phyloP scores from a whole-genome alignment of 768 basidiomycete species.

The Lanmaoa pseudosensibilis region DNA sequence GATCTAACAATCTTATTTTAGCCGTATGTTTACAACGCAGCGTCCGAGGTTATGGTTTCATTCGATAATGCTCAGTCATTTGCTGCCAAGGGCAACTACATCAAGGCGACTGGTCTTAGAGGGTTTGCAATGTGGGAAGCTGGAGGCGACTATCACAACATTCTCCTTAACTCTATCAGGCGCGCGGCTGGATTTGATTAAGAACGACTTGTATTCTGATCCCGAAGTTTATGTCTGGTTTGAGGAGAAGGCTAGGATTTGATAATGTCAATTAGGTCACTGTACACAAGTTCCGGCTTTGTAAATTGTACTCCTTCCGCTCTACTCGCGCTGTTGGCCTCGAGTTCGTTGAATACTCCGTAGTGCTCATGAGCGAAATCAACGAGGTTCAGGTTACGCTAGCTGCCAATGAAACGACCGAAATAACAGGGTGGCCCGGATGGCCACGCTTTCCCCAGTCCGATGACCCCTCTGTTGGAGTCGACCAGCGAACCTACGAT shows the following conservation, averaged over 20 bases:
- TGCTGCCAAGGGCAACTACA: conserved; percentile 58
- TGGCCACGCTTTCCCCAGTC: conserved; percentile 29
- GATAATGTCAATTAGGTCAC: background rate
- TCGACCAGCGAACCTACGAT: conserved; percentile 39
- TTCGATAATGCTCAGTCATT: conserved; percentile 66
- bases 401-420: background rate
- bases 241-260: no score
- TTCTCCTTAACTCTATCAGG: conserved; percentile 58
- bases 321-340: background rate
- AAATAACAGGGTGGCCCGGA: conserved; percentile 5
- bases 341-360: background rate
- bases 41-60: conserved; percentile 57
- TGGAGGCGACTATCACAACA: conserved; percentile 61
- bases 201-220: no score
- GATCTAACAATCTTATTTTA: conserved; percentile 28
- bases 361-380: conserved; percentile 5
- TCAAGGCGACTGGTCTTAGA: conserved; percentile 49
- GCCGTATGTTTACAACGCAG: conserved; percentile 66
- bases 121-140: conserved; percentile 77
- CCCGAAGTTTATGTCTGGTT: no score
- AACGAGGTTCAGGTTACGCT: background rate
- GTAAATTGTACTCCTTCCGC: background rate
- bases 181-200: conserved; percentile 1
- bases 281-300: background rate
- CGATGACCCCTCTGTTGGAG: conserved; percentile 27